These are phyloP conservation scores for Talaromyces piceae DNA, from an alignment of 2,329 filamentous ascomycete species.

Conservation along the genomic window DNA sequence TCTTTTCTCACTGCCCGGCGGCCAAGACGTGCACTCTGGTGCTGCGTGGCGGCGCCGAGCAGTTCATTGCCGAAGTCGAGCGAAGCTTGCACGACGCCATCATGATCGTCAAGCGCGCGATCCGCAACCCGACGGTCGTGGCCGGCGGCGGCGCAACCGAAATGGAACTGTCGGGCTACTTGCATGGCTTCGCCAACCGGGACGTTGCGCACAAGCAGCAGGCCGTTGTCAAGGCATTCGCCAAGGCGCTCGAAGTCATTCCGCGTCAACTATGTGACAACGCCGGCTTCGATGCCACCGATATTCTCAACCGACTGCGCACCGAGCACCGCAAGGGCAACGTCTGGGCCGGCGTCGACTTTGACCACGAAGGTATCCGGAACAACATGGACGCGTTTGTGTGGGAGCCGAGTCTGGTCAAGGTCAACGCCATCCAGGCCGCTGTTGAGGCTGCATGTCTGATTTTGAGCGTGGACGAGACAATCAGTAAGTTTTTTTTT, in stretches of 20 bases:
- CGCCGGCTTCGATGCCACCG: conserved; percentile 94
- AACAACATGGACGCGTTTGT: conserved; percentile 96
- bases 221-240: conserved; percentile 94
- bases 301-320: conserved; percentile 91
- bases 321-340: conserved; percentile 94
- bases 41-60: conserved; percentile 90
- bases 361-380: conserved; percentile 79
- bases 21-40: conserved; percentile 97
- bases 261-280: conserved; percentile 97
- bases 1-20: conserved; percentile 91
- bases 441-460: conserved; percentile 92
- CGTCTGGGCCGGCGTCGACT: conserved; percentile 94
- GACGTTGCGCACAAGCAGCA: conserved; percentile 94
- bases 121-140: conserved; percentile 90
- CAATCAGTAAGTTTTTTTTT: conserved; percentile 60
- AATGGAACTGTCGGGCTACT: conserved; percentile 93
- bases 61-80: conserved; percentile 98
- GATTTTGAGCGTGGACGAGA: conserved; percentile 95
- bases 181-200: conserved; percentile 87
- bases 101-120: conserved; percentile 98
- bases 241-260: conserved; percentile 93
- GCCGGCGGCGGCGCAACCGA: conserved; percentile 90
- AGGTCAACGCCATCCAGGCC: conserved; percentile 94
- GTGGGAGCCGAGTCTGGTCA: conserved; percentile 94
- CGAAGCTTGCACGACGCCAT: conserved; percentile 96